Evolutionary conservation across 1,284 basidiomycete species (phyloP), one percentile per base, ranked within the genome.

Genomic region (Puccinia novopanici): DNA sequence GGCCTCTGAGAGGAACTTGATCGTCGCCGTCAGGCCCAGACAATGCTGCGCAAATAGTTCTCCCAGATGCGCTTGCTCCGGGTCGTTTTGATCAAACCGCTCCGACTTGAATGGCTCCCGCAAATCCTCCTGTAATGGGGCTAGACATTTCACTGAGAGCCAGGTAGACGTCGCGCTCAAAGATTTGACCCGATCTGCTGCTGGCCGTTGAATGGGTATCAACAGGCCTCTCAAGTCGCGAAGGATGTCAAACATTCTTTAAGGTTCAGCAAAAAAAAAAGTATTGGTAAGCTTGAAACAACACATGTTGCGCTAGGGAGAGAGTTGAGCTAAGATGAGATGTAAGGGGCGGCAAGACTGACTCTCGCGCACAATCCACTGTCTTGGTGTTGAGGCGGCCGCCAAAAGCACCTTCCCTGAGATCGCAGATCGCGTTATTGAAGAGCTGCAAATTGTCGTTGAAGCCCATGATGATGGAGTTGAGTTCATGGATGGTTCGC

Each of bases 341-440:
- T 34, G 27, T 3, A 34, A 27, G 13, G 12, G 30, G 9, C 17
- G 17, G 45, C 8, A 27, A 52, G 37, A 61, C 78, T 65, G n/a
- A 80, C 78, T 61, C n/a, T 73, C 54, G 27, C 37, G 68, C 52
- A 63, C 42, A 45, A 8, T n/a, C 45, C 27, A 73, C 30, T 13
- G 78, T 52, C 50, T 63, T 80, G 19, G 68, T 80, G 57, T 80
- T 80, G 30, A 80, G 59, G 19, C 68, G 50, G 52, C 78, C 78
- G 65, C 78, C 78, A 67, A 80, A 80, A 22, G 78, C 57, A 15
- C 78, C 78, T 61, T 80, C 78, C 40, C 78, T 72, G 3, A 80
- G 57, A 37, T 80, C 48, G 34, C 76, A 55, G 40, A 79, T 54
- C 27, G 76, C 52, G 55, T 79, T 70, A 79, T 57, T 79, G 50